Base-by-base conservation (phyloP, 768 basidiomycete species). In the Pholiota microspora region DNA sequence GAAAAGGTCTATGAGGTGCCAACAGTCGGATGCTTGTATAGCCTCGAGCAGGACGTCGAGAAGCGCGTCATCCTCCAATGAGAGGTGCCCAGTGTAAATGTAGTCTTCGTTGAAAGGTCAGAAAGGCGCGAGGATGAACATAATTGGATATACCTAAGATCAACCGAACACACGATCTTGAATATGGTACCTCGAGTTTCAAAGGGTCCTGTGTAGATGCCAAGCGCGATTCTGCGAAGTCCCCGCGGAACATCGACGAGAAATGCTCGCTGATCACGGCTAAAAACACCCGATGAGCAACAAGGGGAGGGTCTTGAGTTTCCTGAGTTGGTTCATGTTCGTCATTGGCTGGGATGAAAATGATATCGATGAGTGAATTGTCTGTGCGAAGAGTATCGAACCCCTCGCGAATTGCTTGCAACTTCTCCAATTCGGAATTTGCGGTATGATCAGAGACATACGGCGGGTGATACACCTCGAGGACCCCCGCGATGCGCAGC, bases 211-310 rank as follows among this genome's bases (percentile, higher is more conserved):
- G 42, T 3, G 54, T 32, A 7, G 64, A 64, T 1, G 60, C 63
- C 4, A 55, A 29, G 13, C 55, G 38, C 0, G 58, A 53, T 51
- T 71, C 72, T 23, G 45, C 36, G 45, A 65, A 68, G 4, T 49
- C 58, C 18, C 59, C 67, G 12, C 59, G 64, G 53, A 76, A 72
- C 15, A 59, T 48, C 45, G 67, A 58, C 13, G 56, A 50, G 57
- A 77, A 74, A 54, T 70, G 61, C 12, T 64, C 59, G 57, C 68
- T 70, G 29, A 58, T 67, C 3, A 70, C 71, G 13, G 70, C 69
- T 29, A 80, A 61, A 53, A 75, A 74, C 2, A 65, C 54, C 4
- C 74, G 71, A 58, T 79, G 79, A 0, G 73, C 77, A 3, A 64
- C 62, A n/a, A 76, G 62, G 3, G 27, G 42, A 2, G 44, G n/a